Percentiles rank a stretch among this genome's conserved stretches.
phyloP scores from a whole-genome alignment of 108 stramenopile species.

The Mediolabrus comicus region DNA sequence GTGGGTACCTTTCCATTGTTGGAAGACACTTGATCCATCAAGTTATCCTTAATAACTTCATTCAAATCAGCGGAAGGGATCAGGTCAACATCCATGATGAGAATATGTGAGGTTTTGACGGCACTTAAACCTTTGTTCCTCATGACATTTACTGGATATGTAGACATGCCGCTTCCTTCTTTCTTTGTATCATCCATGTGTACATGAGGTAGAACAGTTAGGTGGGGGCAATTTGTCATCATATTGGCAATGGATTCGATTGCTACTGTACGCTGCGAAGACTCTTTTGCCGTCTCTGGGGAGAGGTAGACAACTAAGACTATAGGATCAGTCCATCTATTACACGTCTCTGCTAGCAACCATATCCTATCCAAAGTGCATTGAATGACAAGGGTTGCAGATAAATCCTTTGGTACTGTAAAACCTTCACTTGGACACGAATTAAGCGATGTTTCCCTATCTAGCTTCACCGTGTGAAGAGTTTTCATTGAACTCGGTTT shows the following conservation, averaged over 20 bases:
- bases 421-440: constrained; percentile 36
- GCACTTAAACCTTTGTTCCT: constrained; percentile 84
- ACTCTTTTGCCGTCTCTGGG: constrained; percentile 5
- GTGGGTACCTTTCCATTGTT: constrained; percentile 20
- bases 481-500: constrained; percentile 8
- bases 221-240: constrained; percentile 53
- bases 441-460: constrained; percentile 21
- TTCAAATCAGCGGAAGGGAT: constrained; percentile 72
- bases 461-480: constrained; percentile 25
- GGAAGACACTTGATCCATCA: constrained; percentile 29
- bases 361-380: constrained; percentile 70
- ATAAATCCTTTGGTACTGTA: constrained; percentile 13
- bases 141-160: constrained; percentile 90
- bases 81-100: constrained; percentile 90
- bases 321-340: constrained; percentile 76
- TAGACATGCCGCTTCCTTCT: constrained; percentile 5
- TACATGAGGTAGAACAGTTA: constrained; percentile 50
- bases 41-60: constrained; percentile 35
- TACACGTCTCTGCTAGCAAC: constrained; percentile 71
- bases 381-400: constrained; percentile 65
- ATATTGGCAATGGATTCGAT: constrained; percentile 32
- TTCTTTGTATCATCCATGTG: constrained; percentile 29
- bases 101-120: constrained; percentile 83
- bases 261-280: constrained; percentile 2
- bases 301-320: constrained; percentile 64